Percentiles rank a stretch among this genome's conserved stretches.
Conservation (phyloP, 225 moss, liverwort and hornwort genomes). For the Pleurozium schreberi region DNA sequence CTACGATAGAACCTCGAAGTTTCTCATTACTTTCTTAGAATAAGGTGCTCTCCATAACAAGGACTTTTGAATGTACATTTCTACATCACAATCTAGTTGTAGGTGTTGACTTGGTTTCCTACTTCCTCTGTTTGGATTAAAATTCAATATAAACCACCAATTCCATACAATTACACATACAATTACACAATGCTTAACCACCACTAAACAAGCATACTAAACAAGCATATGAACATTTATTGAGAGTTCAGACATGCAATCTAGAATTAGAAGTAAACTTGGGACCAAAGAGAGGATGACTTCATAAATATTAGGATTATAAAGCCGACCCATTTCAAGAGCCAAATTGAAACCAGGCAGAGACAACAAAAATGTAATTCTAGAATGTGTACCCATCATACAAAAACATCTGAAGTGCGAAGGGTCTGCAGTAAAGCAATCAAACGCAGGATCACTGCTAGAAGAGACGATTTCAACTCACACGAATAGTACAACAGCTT, state of each 20-base stretch:
- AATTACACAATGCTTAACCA: no score
- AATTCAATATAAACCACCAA: neutral
- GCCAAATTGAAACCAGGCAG: neutral
- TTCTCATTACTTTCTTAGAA: neutral
- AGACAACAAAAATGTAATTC: neutral
- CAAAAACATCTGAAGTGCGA: neutral
- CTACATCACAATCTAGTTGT: neutral
- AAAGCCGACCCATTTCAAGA: neutral
- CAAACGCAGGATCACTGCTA: neutral
- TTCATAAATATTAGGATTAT: neutral
- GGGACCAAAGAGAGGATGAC: neutral
- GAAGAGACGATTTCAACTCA: neutral
- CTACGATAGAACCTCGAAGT: neutral
- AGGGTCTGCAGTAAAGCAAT: neutral
- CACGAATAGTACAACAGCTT: constrained; percentile 14
- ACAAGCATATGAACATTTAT: no score
- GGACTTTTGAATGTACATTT: neutral
- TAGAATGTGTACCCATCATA: neutral
- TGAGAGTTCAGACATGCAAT: no score
- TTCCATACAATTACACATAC: no score
- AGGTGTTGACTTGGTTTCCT: neutral
- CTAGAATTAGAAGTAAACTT: neutral
- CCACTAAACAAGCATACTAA: no score
- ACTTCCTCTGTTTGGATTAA: neutral
- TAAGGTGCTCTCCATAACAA: neutral